Evolutionary conservation across 208 protist genomes (phyloP), one percentile per base, ranked within the genome.

Genomic region (Trypanosoma conorhini): DNA sequence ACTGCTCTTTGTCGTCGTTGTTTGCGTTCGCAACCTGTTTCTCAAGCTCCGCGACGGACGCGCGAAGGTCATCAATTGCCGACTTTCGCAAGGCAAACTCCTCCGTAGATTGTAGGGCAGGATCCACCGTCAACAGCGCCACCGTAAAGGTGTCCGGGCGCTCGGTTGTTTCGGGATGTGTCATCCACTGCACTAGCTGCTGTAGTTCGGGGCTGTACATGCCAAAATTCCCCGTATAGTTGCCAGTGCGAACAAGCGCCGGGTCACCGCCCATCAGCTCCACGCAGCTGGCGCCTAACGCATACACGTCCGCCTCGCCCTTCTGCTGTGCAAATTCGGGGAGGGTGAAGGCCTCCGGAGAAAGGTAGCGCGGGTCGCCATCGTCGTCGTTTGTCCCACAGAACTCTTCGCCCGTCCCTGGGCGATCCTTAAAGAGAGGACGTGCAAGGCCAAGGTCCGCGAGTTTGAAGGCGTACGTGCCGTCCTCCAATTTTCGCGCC

Each of bases 371-470:
- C 0, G 74, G 70, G 70, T 96, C 92, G 5, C 93, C 93, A 56
- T 97, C 91, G 30, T 94, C 83, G 52, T 95, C 89, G 73, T 96
- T 94, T 62, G 84, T 69, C 24, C 87, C 86, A 0, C 77, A 50
- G 61, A 91, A 91, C 22, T 74, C 52, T 51, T 94, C 87, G 0
- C 81, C 85, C 0, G 79, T 85, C 46, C 62, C n/a, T 38, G 42
- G 61, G 13, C 61, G 44, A 15, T 76, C 22, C n/a, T 62, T 21
- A 22, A 63, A 64, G 10, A 80, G 63, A 24, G 86, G 83, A 26
- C 85, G 80, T 8, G 88, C 82, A 5, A 97, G 75, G 1, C 91
- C 90, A 42, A 97, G 89, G 72, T 97, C 93, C 57, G 87, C 89
- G 28, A 97, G 79, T 62, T 96, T 96, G 52, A 89, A 95, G 10